Percentiles rank a stretch among this genome's conserved stretches.
Evolutionary conservation across 176 grass and related monocot species (phyloP).

Genomic region (Saccharum officinarum): DNA sequence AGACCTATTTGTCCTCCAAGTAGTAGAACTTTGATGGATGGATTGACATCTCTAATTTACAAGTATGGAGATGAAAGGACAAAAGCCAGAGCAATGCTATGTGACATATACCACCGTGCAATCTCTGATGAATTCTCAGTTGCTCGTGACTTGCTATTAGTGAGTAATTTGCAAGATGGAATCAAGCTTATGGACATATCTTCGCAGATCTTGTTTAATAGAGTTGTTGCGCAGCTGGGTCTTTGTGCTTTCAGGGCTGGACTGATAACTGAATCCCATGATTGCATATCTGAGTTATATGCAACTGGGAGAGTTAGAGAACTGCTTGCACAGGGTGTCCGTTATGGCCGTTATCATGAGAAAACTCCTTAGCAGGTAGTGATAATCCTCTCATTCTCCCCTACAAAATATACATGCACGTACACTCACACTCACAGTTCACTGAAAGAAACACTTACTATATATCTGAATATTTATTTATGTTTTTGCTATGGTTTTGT

Average conservation of each 20-base stretch:
- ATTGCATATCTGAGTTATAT: conserved; percentile 85
- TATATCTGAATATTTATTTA: neutral
- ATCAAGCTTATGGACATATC: conserved; percentile 94
- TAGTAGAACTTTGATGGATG: conserved; percentile 73
- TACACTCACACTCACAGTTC: neutral
- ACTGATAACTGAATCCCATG: conserved; percentile 79
- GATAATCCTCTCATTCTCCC: neutral
- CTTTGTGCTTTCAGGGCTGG: conserved; percentile 89
- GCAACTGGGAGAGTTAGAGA: conserved; percentile 82
- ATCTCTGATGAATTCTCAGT: conserved; percentile 84
- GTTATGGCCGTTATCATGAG: conserved; percentile 86
- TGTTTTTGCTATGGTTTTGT: neutral
- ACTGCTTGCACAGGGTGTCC: conserved; percentile 84
- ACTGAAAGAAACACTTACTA: neutral
- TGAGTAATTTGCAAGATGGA: conserved; percentile 95
- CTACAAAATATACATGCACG: neutral
- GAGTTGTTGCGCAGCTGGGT: conserved; percentile 86
- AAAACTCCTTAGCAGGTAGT: conserved; percentile 93
- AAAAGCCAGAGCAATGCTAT: conserved; percentile 92
- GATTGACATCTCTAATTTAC: conserved; percentile 80
- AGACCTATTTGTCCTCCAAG: conserved; percentile 82
- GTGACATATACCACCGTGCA: conserved; percentile 95
- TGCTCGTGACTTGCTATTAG: conserved; percentile 86
- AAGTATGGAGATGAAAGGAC: conserved; percentile 92
- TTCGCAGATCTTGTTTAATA: conserved; percentile 89